These are phyloP conservation scores for Saccharomyces uvarum DNA, from an alignment of 1,139 yeast species.

Conservation along the genomic window DNA sequence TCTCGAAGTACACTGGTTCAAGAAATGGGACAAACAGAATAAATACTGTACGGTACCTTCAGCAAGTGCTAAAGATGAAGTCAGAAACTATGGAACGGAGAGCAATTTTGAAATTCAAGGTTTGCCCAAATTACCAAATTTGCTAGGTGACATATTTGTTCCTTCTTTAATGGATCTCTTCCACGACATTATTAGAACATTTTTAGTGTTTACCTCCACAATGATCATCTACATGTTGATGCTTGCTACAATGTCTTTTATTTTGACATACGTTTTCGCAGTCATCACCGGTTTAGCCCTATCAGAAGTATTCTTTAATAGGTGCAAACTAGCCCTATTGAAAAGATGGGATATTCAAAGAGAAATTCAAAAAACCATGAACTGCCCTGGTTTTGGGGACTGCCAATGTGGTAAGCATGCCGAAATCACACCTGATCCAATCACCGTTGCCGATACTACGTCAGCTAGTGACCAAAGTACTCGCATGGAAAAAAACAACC, in stretches of 20 bases:
- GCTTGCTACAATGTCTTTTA: conserved; percentile 72
- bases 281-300: conserved; percentile 60
- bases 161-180: conserved; percentile 35
- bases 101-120: conserved; percentile 10
- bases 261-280: conserved; percentile 61
- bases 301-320: conserved; percentile 61
- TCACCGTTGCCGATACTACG: not conserved
- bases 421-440: not conserved
- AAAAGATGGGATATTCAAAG: conserved; percentile 30
- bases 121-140: conserved; percentile 26
- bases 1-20: conserved; percentile 60
- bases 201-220: conserved; percentile 52
- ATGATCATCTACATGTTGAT: conserved; percentile 61
- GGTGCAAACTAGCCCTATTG: conserved; percentile 32
- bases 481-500: not conserved
- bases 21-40: conserved; percentile 23
- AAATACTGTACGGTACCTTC: conserved; percentile 12
- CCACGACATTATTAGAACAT: conserved; percentile 49
- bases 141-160: conserved; percentile 36
- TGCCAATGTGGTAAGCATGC: conserved; percentile 27
- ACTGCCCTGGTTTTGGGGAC: conserved; percentile 25
- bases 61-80: conserved; percentile 5
- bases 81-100: conserved; percentile 12
- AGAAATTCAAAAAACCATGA: conserved; percentile 21
- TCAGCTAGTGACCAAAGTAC: not conserved